These are phyloP conservation scores for Hyphopichia burtonii DNA, from an alignment of 1,139 yeast genomes.

Conservation along the genomic window DNA sequence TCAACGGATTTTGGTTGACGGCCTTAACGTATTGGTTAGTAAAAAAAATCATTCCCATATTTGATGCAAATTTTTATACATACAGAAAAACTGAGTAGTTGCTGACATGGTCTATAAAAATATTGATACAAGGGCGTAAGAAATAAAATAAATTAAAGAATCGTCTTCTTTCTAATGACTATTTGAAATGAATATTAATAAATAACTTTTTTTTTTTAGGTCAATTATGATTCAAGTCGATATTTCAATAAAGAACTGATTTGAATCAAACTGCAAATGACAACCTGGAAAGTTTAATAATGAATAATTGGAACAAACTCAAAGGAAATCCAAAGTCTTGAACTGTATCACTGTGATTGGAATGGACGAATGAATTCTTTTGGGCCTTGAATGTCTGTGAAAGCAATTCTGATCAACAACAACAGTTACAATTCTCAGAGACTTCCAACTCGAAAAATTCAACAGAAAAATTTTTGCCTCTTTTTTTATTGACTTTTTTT, in stretches of 20 bases:
- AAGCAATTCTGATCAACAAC: too few relatives aligned
- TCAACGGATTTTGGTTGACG: conserved; percentile 65
- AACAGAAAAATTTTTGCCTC: too few relatives aligned
- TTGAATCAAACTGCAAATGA: neutral
- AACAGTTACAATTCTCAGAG: too few relatives aligned
- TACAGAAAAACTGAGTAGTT: conserved; percentile 44
- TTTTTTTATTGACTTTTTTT: too few relatives aligned
- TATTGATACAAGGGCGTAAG: neutral
- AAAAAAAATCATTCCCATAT: neutral
- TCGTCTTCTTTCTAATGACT: neutral
- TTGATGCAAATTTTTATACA: conserved; percentile 15
- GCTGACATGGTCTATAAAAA: conserved; percentile 25
- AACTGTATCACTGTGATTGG: too few relatives aligned
- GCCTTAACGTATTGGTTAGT: conserved; percentile 30
- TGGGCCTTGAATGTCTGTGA: too few relatives aligned
- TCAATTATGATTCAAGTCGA: neutral
- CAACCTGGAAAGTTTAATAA: neutral
- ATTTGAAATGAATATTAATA: neutral
- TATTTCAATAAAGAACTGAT: conserved; percentile 1
- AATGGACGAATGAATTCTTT: too few relatives aligned
- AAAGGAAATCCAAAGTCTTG: too few relatives aligned
- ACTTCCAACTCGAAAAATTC: too few relatives aligned
- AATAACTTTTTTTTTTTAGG: neutral
- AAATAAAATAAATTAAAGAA: neutral
- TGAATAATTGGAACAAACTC: too few relatives aligned